Conservation (phyloP, 2,329 filamentous ascomycete genomes). For the Colletotrichum ledebouriae region DNA sequence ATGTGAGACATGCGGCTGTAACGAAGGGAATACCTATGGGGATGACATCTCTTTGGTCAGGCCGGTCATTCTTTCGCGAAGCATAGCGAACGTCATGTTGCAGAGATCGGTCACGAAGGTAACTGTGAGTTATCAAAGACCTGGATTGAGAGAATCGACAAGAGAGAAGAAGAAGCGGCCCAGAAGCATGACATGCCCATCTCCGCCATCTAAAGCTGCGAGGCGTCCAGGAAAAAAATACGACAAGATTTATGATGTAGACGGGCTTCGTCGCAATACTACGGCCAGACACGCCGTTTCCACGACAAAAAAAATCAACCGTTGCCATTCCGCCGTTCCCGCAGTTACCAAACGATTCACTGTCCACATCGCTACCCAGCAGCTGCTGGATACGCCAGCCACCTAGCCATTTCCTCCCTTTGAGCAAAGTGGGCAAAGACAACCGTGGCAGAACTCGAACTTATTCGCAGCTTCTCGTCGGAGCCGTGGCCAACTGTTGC, state of each 20-base stretch:
- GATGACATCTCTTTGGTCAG: too few species aligned
- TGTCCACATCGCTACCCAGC: constrained; percentile 49
- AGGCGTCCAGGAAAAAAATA: constrained; percentile 53
- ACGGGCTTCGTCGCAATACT: constrained; percentile 55
- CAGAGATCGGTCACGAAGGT: background rate
- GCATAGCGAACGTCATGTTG: background rate
- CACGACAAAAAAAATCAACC: constrained; percentile 44
- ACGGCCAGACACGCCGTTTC: constrained; percentile 46
- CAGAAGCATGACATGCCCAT: constrained; percentile 45
- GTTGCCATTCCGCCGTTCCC: constrained; percentile 44
- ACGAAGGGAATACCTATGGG: constrained; percentile 1
- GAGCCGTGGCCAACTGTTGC: constrained; percentile 35
- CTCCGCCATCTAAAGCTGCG: constrained; percentile 55
- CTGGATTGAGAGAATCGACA: constrained; percentile 43
- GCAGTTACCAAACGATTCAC: constrained; percentile 41
- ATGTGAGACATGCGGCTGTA: constrained; percentile 24
- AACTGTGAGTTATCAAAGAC: constrained; percentile 38
- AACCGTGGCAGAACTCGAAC: constrained; percentile 13
- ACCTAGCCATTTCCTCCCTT: constrained; percentile 18
- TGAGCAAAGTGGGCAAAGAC: constrained; percentile 23
- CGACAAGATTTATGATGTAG: constrained; percentile 64
- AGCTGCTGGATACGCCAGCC: constrained; percentile 43
- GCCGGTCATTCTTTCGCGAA: background rate
- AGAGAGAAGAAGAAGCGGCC: constrained; percentile 42
- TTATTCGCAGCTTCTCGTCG: constrained; percentile 34